Evolutionary conservation across 2,329 filamentous ascomycete genomes (phyloP), one percentile per base, ranked within the genome.

Genomic region (Huntiella bhutanensis): DNA sequence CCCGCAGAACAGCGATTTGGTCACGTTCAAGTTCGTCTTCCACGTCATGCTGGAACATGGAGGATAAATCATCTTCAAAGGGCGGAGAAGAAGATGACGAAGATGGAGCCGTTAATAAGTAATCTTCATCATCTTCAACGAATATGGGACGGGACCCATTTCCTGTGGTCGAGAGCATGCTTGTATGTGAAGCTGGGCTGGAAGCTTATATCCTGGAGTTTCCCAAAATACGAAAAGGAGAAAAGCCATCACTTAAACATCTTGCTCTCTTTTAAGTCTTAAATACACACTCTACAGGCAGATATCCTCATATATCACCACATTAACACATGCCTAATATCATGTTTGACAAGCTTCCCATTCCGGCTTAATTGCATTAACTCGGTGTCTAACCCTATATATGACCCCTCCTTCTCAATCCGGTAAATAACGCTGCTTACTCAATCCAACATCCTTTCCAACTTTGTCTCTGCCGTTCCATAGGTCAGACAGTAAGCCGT

Each of bases 1-100:
- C 32, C 12, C 40, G 8, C n/a, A 22, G 1, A 3, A 64, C 55
- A 33, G 64, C 60, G 17, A 64, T 60, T 1, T 61, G 48, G 12
- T 60, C 55, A 6, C 37, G 41, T 42, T 50, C 48, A 5, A 50
- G 37, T 10, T 50, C 48, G 33, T 44, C 45, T 45, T 50, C 48
- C 28, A 15, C 44, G 39, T 28, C 19, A 32, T 17, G 28, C 43
- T 45, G 41, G 17, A 50, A 50, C 3, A 43, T 45, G 32, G 47
- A 34, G 10, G 28, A 10, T 6, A 35, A 35, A 17, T 46, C 41
- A 35, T 43, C 28, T 10, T 28, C 22, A 10, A 6, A 10, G 8
- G 22, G 22, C 6, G 22, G 22, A 8, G 22, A 28, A 28, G 22
- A 28, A 7, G 22, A 28, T 22, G 13, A 43, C 22, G n/a, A 40